Evolutionary conservation across 768 basidiomycete species (phyloP).

Genomic region (Mycena capillaripes): DNA sequence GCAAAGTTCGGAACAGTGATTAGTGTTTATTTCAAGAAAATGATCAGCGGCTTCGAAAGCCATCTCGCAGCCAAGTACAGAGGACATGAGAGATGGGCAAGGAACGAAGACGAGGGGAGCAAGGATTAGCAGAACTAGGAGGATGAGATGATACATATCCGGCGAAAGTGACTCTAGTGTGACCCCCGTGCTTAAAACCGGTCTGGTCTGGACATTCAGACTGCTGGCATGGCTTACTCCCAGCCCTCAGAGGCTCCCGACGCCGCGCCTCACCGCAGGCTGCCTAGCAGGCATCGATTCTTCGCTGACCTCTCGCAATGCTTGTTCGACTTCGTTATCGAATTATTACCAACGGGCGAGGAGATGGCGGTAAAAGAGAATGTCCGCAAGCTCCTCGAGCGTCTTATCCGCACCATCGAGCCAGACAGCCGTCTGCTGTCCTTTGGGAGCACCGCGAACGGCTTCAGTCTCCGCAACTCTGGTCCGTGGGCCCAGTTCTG

Average conservation of each 20-base stretch:
- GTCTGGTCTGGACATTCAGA: background rate
- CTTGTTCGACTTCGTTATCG: slow-evolving; percentile 94
- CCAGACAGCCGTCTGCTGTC: slow-evolving; percentile 91
- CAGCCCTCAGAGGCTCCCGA: slow-evolving; percentile 23
- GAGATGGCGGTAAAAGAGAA: slow-evolving; percentile 97
- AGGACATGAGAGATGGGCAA: background rate
- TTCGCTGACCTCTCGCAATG: slow-evolving; percentile 88
- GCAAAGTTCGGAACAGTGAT: background rate
- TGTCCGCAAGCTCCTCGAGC: slow-evolving; percentile 93
- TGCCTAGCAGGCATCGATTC: slow-evolving; percentile 73
- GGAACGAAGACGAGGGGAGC: background rate
- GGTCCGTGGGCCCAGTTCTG: slow-evolving; percentile 60
- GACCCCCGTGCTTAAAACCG: slow-evolving; percentile 2
- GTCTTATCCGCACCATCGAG: slow-evolving; percentile 95
- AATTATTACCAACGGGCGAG: slow-evolving; percentile 89
- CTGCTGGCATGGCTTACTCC: slow-evolving; percentile 34
- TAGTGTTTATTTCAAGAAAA: background rate
- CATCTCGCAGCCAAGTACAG: background rate
- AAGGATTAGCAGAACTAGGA: background rate
- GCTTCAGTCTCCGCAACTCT: slow-evolving; percentile 96
- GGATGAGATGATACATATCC: background rate
- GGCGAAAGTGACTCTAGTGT: background rate
- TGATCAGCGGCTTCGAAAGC: background rate
- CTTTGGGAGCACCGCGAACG: slow-evolving; percentile 97
- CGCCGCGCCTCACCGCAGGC: slow-evolving; percentile 50